phyloP scores from a whole-genome alignment of 2,329 filamentous ascomycete species.

The Rutstroemia sp. region DNA sequence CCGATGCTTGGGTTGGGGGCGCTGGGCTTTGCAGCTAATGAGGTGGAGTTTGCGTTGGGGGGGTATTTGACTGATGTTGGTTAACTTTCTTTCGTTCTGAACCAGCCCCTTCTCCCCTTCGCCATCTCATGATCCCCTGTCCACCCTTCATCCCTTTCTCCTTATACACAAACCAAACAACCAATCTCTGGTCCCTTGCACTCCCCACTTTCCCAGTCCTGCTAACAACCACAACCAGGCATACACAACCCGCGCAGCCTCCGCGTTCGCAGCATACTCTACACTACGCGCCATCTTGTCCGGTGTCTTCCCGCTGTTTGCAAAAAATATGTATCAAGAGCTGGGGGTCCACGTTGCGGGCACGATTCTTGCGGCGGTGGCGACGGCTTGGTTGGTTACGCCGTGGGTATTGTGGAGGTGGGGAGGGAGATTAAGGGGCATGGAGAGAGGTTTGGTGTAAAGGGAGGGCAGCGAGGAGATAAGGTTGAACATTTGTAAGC shows the following conservation, averaged over 20 bases:
- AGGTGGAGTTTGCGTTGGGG: constrained; percentile 34
- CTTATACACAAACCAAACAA: too few species aligned
- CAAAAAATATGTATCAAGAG: constrained; percentile 32
- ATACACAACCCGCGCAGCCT: constrained; percentile 37
- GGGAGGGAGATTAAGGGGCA: constrained; percentile 30
- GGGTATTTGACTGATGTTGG: constrained; percentile 36
- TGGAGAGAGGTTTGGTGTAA: too few species aligned
- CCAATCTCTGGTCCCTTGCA: not conserved
- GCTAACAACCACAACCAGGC: constrained; percentile 13
- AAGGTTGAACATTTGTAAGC: too few species aligned
- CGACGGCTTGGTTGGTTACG: constrained; percentile 34
- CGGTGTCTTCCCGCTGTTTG: constrained; percentile 36
- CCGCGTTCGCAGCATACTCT: constrained; percentile 36
- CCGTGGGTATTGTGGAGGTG: constrained; percentile 33
- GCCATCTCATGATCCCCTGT: too few species aligned
- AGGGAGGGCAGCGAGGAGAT: too few species aligned
- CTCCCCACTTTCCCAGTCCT: not conserved
- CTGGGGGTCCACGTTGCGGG: constrained; percentile 34
- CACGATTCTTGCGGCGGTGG: constrained; percentile 34
- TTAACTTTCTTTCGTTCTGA: not conserved
- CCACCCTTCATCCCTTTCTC: too few species aligned
- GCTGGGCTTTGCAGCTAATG: constrained; percentile 41
- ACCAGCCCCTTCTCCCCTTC: too few species aligned
- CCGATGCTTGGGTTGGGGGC: constrained; percentile 35
- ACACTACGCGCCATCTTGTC: constrained; percentile 34